These are phyloP conservation scores for Boletus coccyginus DNA, from an alignment of 768 basidiomycete genomes.

Conservation along the genomic window DNA sequence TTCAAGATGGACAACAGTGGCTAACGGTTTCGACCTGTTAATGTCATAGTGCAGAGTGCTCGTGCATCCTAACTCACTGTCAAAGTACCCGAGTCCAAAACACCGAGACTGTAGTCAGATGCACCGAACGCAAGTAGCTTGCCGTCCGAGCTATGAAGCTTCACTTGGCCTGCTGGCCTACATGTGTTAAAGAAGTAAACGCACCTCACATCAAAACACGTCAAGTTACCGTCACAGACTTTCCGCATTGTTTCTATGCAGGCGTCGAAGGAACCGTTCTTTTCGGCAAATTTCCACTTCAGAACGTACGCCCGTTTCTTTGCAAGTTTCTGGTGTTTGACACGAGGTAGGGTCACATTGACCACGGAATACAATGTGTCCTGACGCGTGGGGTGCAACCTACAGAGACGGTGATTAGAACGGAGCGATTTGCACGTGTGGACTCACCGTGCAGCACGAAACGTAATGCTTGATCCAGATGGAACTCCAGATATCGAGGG, in stretches of 20 bases:
- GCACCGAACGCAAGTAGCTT: constrained; percentile 81
- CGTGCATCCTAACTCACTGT: constrained; percentile 47
- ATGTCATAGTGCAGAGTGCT: neutral
- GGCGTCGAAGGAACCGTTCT: constrained; percentile 62
- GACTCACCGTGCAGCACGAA: constrained; percentile 60
- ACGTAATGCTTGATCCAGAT: constrained; percentile 44
- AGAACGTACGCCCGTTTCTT: constrained; percentile 61
- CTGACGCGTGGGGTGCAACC: constrained; percentile 54
- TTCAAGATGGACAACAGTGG: constrained; percentile 85
- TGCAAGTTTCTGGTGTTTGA: constrained; percentile 48
- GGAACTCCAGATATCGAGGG: constrained; percentile 48
- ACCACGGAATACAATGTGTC: constrained; percentile 65
- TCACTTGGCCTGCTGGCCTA: constrained; percentile 1
- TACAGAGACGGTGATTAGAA: constrained; percentile 28
- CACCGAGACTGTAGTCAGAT: constrained; percentile 80
- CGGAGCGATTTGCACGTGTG: neutral
- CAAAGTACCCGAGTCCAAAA: constrained; percentile 77
- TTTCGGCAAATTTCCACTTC: constrained; percentile 69
- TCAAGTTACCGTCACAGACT: constrained; percentile 75
- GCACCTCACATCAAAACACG: constrained; percentile 87
- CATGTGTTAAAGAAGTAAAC: constrained; percentile 15
- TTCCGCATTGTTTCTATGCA: constrained; percentile 57
- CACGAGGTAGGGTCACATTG: constrained; percentile 65
- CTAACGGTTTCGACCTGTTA: constrained; percentile 39
- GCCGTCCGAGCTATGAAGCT: constrained; percentile 66